Conservation (phyloP, 768 basidiomycete genomes). For the Hericium erinaceus region DNA sequence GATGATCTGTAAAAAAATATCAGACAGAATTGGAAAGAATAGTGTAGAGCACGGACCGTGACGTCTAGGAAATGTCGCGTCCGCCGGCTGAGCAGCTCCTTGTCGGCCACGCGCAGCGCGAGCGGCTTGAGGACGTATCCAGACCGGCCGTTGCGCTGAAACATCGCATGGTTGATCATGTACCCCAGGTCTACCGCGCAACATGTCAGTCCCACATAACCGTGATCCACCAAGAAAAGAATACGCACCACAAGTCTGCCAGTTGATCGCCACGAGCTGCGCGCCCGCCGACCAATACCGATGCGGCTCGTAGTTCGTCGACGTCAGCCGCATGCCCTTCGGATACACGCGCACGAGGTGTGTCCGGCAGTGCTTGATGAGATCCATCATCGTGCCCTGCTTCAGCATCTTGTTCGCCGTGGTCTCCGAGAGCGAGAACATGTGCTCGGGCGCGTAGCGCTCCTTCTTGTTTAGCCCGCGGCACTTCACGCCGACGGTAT, state of each 20-base stretch:
- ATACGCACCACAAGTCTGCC: slow-evolving; percentile 86
- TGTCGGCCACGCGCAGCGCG: slow-evolving; percentile 56
- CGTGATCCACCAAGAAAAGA: not conserved
- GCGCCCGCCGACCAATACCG: slow-evolving; percentile 83
- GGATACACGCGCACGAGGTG: slow-evolving; percentile 87
- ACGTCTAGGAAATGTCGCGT: slow-evolving; percentile 58
- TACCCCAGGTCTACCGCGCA: slow-evolving; percentile 64
- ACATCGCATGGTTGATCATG: slow-evolving; percentile 94
- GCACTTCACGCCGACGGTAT: slow-evolving; percentile 94
- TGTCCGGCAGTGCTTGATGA: slow-evolving; percentile 79
- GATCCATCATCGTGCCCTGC: slow-evolving; percentile 44
- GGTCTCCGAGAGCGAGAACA: slow-evolving; percentile 89
- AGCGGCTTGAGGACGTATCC: slow-evolving; percentile 90
- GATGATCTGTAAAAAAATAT: slow-evolving; percentile 37
- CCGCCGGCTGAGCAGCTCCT: slow-evolving; percentile 42
- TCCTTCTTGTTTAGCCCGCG: slow-evolving; percentile 84
- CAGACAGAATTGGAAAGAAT: no score
- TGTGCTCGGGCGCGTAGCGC: slow-evolving; percentile 75
- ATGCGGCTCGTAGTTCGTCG: slow-evolving; percentile 84
- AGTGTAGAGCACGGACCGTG: slow-evolving; percentile 32
- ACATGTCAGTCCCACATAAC: slow-evolving; percentile 1
- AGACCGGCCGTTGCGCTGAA: slow-evolving; percentile 77
- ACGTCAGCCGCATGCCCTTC: slow-evolving; percentile 69
- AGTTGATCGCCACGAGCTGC: slow-evolving; percentile 91
- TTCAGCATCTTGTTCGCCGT: slow-evolving; percentile 70